Evolutionary conservation across 176 grass and related monocot genomes (phyloP), one percentile per base, ranked within the genome.

Genomic region (Canna indica): DNA sequence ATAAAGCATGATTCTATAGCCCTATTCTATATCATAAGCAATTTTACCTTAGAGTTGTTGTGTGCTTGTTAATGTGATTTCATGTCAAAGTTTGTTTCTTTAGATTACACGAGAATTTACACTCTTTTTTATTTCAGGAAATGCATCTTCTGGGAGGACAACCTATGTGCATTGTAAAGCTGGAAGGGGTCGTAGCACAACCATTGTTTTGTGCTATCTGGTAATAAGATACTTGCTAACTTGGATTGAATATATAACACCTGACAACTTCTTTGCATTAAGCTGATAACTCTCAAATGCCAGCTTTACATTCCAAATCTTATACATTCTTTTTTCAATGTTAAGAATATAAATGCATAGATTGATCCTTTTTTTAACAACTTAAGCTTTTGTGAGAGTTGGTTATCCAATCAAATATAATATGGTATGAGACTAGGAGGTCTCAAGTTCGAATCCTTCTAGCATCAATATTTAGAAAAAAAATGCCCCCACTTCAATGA

Each of bases 121-220:
- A 31, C 56, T 58, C 61, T 48, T 69, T 59, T 69, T 30, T 73
- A 58, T 33, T 73, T 79, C 50, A 96, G 92, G 82, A 82, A 91
- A 91, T 78, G 79, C 79, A 61, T 78, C 84, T 75, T 77, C 31
- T 81, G 81, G 83, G 36, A 96, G 80, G 72, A 85, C 79, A 56
- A 96, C 93, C 47, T 96, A 96, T 63, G 90, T 96, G 59, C 93
- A 96, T 64, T 96, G 93, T 82, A 91, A 96, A 84, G 93, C 93
- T 64, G 93, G 93, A 64, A 91, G 93, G 38, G 93, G 93, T 0
- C 79, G 88, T 18, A 91, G 93, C 77, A 96, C 88, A 52, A 90
- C 88, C 44, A 62, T 96, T 77, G 85, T 91, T 50, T 83, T 97
- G 28, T 97, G 93, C 80, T 97, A 90, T 90, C 67, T 96, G 81